Evolutionary conservation across 495 filamentous ascomycete genomes (phyloP), one percentile per base, ranked within the genome.

Genomic region (Aspergillus cavernicola): DNA sequence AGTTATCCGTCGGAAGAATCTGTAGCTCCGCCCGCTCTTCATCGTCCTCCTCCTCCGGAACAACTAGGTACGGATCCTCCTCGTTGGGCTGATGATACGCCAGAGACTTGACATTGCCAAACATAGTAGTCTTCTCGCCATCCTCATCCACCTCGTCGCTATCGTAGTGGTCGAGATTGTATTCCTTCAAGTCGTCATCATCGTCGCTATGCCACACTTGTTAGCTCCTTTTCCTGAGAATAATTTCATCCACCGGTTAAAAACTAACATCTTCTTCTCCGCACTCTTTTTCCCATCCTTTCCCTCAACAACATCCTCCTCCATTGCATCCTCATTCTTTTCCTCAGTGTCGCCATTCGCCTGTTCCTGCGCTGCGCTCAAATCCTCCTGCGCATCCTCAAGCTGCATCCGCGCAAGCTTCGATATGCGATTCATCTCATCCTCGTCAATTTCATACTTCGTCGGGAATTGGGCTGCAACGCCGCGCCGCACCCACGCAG

Each of bases 11-110:
- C 2, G 86, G 83, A 49, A 97, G 71, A 53, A 99, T 89, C 68
- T 99, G 90, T 15, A 97, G 77, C 63, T 97, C 93, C 71, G 97
- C 92, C 46, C 90, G 82, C 41, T 98, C 93, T 40, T 96, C 90
- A 18, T 90, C 84, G 2, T 92, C 87, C 32, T 89, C 76, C 42
- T 72, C 66, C 50, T 85, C 85, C 54, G 86, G 79, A 61, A 99
- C 77, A 19, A 89, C 95, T 58, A 99, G 95, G 67, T 99, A 97
- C 3, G 93, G 93, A 64, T 99, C 95, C 29, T 92, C 87, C 62
- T 89, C 86, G 66, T 95, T 92, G 28, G 88, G 88, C 56, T 90
- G 80, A 76, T 99, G 89, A 68, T 95, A 99, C 6, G 90, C 90
- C 15, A 99, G 75, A 23, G 87, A 89, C 67, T 90, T 90, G 59